Evolutionary conservation across 2,329 filamentous ascomycete genomes (phyloP), one percentile per base, ranked within the genome.

Genomic region (Aspergillus sp.): DNA sequence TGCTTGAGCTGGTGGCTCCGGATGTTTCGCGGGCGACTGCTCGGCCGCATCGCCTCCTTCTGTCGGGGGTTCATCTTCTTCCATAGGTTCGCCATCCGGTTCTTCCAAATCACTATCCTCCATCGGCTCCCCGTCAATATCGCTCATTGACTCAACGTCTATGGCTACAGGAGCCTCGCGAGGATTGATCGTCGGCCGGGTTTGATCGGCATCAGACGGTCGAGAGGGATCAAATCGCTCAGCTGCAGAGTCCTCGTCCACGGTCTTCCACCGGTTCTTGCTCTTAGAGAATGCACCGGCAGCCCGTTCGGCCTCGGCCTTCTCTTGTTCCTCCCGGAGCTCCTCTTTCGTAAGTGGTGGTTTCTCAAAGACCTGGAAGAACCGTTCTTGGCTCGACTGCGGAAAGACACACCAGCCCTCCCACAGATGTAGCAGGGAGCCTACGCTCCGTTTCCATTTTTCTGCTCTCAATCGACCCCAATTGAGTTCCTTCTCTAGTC

Each of bases 381-480:
- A 90, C 29, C 85, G 77, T 63, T 90, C 89, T 65, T 94, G 90
- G 52, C 85, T 88, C 57, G 88, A 87, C 31, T 86, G 85, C 1
- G 90, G 87, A 66, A 96, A 96, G 1, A 85, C 82, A 66, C 80
- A 84, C 81, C 83, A 85, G 11, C 80, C 80, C 73, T 86, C 84
- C 85, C 91, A 95, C 39, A 92, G 78, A 51, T 84, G 82, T 9
- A 95, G 78, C 2, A 95, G 81, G 6, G 87, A 81, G 2, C 84
- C 83, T 45, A 95, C 82, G 67, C 89, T 92, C 53, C 90, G 85
- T 74, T 90, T 90, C 90, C 91, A 95, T 75, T 94, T 93, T 63
- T 95, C 91, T 3, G 88, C 88, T 20, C 90, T 88, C 62, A 96
- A 78, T 1, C 90, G 86, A 10, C 93, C 93, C 92, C 92, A 96